phyloP scores from a whole-genome alignment of 768 basidiomycete genomes.

The Boletellus ananiceps region DNA sequence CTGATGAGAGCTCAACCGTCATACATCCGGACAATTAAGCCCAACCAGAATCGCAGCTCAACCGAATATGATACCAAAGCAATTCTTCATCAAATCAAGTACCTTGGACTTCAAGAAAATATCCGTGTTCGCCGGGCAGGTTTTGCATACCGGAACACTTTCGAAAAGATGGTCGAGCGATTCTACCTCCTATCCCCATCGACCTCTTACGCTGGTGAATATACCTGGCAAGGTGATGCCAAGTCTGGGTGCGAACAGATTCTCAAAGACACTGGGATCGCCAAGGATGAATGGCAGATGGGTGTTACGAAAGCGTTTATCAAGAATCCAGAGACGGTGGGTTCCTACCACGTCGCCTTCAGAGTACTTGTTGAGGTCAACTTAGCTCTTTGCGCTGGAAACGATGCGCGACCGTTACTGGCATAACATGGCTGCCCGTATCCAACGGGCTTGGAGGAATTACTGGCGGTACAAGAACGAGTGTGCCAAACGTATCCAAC shows the following conservation, averaged over 20 bases:
- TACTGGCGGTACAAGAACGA: slow-evolving; percentile 95
- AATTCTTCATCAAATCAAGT: slow-evolving; percentile 98
- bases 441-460: slow-evolving; percentile 94
- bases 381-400: slow-evolving; percentile 91
- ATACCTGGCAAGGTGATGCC: slow-evolving; percentile 90
- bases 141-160: slow-evolving; percentile 97
- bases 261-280: slow-evolving; percentile 90
- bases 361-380: neutral
- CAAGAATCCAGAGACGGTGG: slow-evolving; percentile 96
- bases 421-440: slow-evolving; percentile 98
- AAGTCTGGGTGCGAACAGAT: slow-evolving; percentile 92
- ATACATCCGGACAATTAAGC: slow-evolving; percentile 99
- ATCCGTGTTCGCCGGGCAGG: slow-evolving; percentile 96
- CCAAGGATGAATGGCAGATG: slow-evolving; percentile 99
- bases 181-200: slow-evolving; percentile 94
- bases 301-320: slow-evolving; percentile 98
- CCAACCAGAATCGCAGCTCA: slow-evolving; percentile 91
- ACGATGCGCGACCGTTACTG: slow-evolving; percentile 99
- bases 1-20: slow-evolving; percentile 96
- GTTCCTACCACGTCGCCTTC: slow-evolving; percentile 18
- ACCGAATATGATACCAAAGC: slow-evolving; percentile 93
- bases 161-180: slow-evolving; percentile 98
- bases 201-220: slow-evolving; percentile 98
- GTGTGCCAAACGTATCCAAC: slow-evolving; percentile 89
- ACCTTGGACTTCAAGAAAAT: slow-evolving; percentile 97